Base-by-base conservation (phyloP, 805 yeast genomes). In the Monosporozyma aquatica region DNA sequence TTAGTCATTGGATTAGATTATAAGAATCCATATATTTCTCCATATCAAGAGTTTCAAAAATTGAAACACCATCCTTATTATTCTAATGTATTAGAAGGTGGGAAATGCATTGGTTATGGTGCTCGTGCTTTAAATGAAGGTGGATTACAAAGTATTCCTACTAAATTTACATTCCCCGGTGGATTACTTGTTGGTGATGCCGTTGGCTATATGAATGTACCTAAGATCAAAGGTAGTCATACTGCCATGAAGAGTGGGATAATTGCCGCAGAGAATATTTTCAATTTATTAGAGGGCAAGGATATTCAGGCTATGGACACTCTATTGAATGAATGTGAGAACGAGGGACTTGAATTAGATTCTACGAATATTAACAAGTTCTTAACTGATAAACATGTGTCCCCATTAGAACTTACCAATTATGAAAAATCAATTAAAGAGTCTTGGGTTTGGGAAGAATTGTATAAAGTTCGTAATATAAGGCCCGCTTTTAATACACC, bases 91-190 rank as follows among this genome's bases (percentile, higher is more conserved):
- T 69, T 92, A 42, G 75, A 78, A 54, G 95, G 94, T 32, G 98
- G 98, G 17, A 86, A 81, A 56, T 92, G 97, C 64, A 73, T 92
- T 15, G 80, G 95, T 3, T 92, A 92, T 56, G 98, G 86, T 14
- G 98, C 98, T 4, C 75, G 98, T 53, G 96, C 97, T 1, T 74
- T 92, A 52, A 92, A 90, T 62, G 99, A 92, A 67, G 99, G 99
- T 48, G 99, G 99, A 1, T 73, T 71, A 52, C 99, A 92, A 68
- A 80, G 95, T 29, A 83, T 92, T 41, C 99, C 99, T 20, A 15
- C 35, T 10, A 76, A 80, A 58, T 70, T 92, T 43, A 69, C 80
- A 50, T 92, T 92, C 74, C 97, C 97, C 2, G 99, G 99, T 40
- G 99, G 98, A 41, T 81, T 87, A 7, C 66, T 92, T 23, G 90